Base-by-base conservation (phyloP, 1,139 yeast genomes). In the Diutina mesorugosa region DNA sequence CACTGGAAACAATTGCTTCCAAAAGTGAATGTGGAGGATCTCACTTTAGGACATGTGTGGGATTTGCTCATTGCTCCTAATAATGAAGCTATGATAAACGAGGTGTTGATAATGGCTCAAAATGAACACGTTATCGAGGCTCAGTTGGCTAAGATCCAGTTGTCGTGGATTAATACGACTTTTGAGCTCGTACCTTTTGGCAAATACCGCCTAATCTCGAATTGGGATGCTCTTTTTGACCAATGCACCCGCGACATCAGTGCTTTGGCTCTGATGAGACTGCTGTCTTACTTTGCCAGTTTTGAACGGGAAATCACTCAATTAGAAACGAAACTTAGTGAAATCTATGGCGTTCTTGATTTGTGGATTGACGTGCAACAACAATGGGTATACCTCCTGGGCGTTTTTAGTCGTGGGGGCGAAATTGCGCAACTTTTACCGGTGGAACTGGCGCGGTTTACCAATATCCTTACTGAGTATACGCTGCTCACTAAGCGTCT, bases 371-470 rank as follows among this genome's bases (percentile, higher is more conserved):
- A 89, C 54, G 89, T 85, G 1, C 98, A 93, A 67, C 73, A 86
- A n/a, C 90, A 86, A 63, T 91, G 96, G 96, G 81, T 89, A 1
- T 90, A 91, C 64, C 74, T 91, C 26, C 86, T 83, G 60, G 97
- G 96, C 0, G 83, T 90, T 0, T 87, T 93, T 65, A n/a, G 41
- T 12, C 82, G 79, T 57, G 72, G 76, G 0, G 67, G 63, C 55
- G 90, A 87, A 51, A 80, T 91, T 32, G 74, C 78, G 55, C 75
- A 72, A 41, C 70, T 89, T 3, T 71, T 91, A 12, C 95, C 96
- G 0, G 67, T 81, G 4, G 98, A 90, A 62, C 73, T 85, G 0
- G 69, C 86, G 0, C 72, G 95, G 52, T 91, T 89, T 65, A 78
- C 76, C 41, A 83, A 80, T 58, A 71, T 87, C 21, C 79, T 90